Evolutionary conservation across 257 asterid genomes (phyloP).

Genomic region (Scutellaria barbata): DNA sequence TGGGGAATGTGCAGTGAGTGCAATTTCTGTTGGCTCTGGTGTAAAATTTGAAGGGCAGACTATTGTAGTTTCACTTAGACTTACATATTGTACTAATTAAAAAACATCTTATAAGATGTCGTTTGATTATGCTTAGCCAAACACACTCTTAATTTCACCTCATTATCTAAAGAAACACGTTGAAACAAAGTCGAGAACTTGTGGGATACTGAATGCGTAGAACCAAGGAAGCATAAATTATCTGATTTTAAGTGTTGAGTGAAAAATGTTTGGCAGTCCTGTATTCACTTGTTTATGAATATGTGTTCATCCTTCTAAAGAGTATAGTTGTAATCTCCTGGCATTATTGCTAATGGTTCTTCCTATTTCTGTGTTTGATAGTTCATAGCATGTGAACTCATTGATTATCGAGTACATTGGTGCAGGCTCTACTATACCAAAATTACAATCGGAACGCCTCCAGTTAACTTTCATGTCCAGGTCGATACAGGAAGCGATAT

Average conservation of each 20-base stretch:
- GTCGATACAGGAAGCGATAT: constrained; percentile 78
- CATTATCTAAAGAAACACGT: not conserved
- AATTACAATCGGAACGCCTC: constrained; percentile 60
- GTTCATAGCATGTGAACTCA: constrained; percentile 6
- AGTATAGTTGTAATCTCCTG: not conserved
- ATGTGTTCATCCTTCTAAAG: not conserved
- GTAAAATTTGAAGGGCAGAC: not conserved
- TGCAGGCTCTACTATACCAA: constrained; percentile 69
- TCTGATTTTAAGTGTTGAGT: not conserved
- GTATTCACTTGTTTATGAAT: not conserved
- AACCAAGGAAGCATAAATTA: no score
- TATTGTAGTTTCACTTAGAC: not conserved
- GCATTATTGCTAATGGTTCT: not conserved
- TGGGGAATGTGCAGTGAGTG: not conserved
- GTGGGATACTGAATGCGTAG: not conserved
- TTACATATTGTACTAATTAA: not conserved
- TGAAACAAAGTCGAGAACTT: not conserved
- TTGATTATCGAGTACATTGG: constrained; percentile 18
- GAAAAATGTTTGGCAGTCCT: not conserved
- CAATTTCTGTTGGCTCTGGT: no score
- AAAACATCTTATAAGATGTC: no score
- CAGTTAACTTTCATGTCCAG: constrained; percentile 65
- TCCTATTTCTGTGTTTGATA: constrained; percentile 12
- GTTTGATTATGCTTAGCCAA: not conserved
- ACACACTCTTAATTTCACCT: not conserved